Conservation (phyloP, 768 basidiomycete genomes). For the Boletus huronensis region DNA sequence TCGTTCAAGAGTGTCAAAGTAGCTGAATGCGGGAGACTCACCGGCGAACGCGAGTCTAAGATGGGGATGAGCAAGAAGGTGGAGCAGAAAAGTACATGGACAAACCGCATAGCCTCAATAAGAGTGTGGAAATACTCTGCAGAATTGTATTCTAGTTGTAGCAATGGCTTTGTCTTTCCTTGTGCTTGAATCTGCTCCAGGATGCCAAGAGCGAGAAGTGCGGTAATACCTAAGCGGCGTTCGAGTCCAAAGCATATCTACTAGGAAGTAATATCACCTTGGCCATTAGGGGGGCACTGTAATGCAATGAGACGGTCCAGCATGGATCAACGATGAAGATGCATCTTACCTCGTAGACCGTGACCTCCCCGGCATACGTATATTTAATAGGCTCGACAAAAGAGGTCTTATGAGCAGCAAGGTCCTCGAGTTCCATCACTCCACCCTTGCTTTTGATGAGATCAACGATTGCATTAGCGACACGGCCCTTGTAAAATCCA, state of each 20-base stretch:
- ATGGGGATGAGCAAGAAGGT: conserved; percentile 3
- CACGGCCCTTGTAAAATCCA: conserved; percentile 90
- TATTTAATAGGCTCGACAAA: conserved; percentile 91
- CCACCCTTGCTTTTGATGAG: conserved; percentile 85
- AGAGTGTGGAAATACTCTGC: conserved; percentile 83
- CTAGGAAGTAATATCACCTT: conserved; percentile 49
- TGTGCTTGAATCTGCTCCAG: conserved; percentile 81
- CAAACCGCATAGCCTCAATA: conserved; percentile 79
- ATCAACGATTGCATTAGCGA: conserved; percentile 88
- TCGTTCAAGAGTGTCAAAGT: background rate
- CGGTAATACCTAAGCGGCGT: conserved; percentile 64
- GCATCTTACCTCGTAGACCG: conserved; percentile 79
- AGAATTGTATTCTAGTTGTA: conserved; percentile 88
- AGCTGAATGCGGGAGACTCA: conserved; percentile 28
- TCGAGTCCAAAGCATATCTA: background rate
- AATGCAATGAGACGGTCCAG: background rate
- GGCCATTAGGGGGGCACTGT: conserved; percentile 94
- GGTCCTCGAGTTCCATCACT: conserved; percentile 90
- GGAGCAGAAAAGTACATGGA: background rate
- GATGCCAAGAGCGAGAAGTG: conserved; percentile 89
- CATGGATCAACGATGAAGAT: background rate
- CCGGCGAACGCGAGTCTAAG: conserved; percentile 69
- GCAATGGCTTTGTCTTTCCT: conserved; percentile 61
- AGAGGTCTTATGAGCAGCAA: conserved; percentile 74
- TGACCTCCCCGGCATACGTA: conserved; percentile 80